These are phyloP conservation scores for Fusarium sp. DNA, from an alignment of 2,329 filamentous ascomycete genomes.

Conservation along the genomic window DNA sequence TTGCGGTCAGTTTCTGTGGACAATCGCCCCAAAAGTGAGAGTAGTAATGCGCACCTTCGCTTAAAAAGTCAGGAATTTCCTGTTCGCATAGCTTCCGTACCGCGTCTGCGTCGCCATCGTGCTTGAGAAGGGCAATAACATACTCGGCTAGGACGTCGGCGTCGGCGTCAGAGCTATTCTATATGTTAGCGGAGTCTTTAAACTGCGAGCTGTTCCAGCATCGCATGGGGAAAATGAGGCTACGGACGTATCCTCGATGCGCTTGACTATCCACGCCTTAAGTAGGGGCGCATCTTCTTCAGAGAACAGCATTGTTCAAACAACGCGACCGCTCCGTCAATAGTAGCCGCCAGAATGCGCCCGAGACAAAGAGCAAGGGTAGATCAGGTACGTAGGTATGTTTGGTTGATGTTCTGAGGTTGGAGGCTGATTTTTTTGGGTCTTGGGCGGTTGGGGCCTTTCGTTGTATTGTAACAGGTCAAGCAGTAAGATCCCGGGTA, in stretches of 20 bases:
- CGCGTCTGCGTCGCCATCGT: slow-evolving; percentile 71
- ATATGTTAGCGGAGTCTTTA: slow-evolving; percentile 14
- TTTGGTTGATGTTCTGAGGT: slow-evolving; percentile 20
- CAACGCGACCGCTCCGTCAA: slow-evolving; percentile 3
- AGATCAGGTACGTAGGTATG: not conserved
- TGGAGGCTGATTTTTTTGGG: slow-evolving; percentile 29
- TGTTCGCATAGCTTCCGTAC: slow-evolving; percentile 75
- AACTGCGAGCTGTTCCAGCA: not conserved
- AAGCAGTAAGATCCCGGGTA: not conserved
- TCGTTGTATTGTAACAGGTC: slow-evolving; percentile 33
- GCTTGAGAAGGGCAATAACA: slow-evolving; percentile 78
- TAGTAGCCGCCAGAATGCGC: not conserved
- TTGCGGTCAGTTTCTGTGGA: slow-evolving; percentile 14
- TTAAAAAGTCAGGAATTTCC: slow-evolving; percentile 80
- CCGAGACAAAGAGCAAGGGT: not conserved
- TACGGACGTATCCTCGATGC: slow-evolving; percentile 77
- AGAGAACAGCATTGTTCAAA: slow-evolving; percentile 66
- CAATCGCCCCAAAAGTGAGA: not conserved
- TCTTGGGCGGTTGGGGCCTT: slow-evolving; percentile 4
- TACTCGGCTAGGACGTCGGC: slow-evolving; percentile 86
- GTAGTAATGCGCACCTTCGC: slow-evolving; percentile 60
- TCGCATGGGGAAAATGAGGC: slow-evolving; percentile 12
- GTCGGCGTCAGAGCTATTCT: slow-evolving; percentile 77
- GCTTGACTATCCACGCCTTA: slow-evolving; percentile 81
- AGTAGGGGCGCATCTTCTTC: slow-evolving; percentile 71